A percentile compares a stretch with the other conserved stretches of the same genome.
These are phyloP conservation scores for Pyrus bretschneideri DNA, from an alignment of 306 rosid genomes.

Conservation along the genomic window DNA sequence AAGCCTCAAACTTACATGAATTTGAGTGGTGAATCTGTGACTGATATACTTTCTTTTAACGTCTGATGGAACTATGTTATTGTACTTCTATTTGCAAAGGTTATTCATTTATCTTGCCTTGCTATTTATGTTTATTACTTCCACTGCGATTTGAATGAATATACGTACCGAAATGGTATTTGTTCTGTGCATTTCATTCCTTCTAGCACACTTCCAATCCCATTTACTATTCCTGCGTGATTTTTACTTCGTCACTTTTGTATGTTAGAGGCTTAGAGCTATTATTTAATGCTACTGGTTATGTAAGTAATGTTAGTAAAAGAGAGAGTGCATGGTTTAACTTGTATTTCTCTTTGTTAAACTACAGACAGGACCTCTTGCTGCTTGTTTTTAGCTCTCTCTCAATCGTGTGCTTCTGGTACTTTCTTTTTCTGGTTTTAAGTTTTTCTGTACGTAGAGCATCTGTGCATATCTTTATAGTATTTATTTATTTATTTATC, in stretches of 20 bases:
- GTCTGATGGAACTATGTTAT: not conserved
- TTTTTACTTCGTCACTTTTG: not conserved
- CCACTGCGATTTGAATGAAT: not conserved
- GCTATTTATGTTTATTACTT: not conserved
- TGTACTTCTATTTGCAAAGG: not conserved
- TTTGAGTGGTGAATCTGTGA: slow-evolving; percentile 87
- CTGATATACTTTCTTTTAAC: slow-evolving; percentile 5
- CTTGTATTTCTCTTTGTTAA: slow-evolving; percentile 10
- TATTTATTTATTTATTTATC: not conserved
- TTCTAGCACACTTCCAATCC: not conserved
- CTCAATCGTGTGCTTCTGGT: slow-evolving; percentile 93
- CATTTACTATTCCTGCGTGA: not conserved
- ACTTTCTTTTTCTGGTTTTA: slow-evolving; percentile 8
- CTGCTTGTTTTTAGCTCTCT: slow-evolving; percentile 87
- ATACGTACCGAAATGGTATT: not conserved
- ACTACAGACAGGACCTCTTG: slow-evolving; percentile 76
- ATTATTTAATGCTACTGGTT: not conserved
- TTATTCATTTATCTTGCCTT: not conserved
- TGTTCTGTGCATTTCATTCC: not conserved
- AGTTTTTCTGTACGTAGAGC: not conserved
- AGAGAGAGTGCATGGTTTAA: not conserved
- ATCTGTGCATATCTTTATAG: not conserved
- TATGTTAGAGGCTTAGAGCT: not conserved
- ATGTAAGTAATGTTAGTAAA: too few relatives aligned
- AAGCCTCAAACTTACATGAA: slow-evolving; percentile 99